Conservation (phyloP, 352 stramenopile genomes). For the Phytophthora crassamura region DNA sequence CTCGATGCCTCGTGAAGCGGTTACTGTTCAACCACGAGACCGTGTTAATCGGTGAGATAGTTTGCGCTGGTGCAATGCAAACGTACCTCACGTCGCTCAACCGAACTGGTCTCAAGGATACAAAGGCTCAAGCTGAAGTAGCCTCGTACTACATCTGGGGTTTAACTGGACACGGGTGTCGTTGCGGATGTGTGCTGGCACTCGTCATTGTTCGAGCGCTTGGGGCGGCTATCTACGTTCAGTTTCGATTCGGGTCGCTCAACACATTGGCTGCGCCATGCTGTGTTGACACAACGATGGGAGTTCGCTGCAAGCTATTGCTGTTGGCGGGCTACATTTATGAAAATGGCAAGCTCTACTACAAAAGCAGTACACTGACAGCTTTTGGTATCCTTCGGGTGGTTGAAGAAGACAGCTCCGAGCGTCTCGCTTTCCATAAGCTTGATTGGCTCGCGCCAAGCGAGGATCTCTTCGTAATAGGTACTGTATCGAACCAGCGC, state of each 20-base stretch:
- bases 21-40: conserved; percentile 37
- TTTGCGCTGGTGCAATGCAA: conserved; percentile 25
- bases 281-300: conserved; percentile 28
- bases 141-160: conserved; percentile 33
- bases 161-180: conserved; percentile 24
- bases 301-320: conserved; percentile 15
- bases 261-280: conserved; percentile 10
- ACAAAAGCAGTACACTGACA: conserved; percentile 14
- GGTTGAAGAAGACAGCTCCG: conserved; percentile 8
- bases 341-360: conserved; percentile 18
- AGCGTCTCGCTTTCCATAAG: conserved; percentile 26
- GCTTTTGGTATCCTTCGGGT: conserved; percentile 21
- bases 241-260: conserved; percentile 9
- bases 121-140: background rate
- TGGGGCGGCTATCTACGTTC: conserved; percentile 7
- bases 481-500: conserved; percentile 2
- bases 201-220: conserved; percentile 11
- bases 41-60: conserved; percentile 24
- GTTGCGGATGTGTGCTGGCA: conserved; percentile 3
- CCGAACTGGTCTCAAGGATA: conserved; percentile 6
- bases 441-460: conserved; percentile 21
- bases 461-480: conserved; percentile 24
- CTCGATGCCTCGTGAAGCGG: conserved; percentile 14
- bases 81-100: conserved; percentile 30
- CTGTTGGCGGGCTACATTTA: conserved; percentile 27